A percentile compares a stretch with the other conserved stretches of the same genome.
Conservation (phyloP, 805 yeast species). For the Metschnikowia gruessii region DNA sequence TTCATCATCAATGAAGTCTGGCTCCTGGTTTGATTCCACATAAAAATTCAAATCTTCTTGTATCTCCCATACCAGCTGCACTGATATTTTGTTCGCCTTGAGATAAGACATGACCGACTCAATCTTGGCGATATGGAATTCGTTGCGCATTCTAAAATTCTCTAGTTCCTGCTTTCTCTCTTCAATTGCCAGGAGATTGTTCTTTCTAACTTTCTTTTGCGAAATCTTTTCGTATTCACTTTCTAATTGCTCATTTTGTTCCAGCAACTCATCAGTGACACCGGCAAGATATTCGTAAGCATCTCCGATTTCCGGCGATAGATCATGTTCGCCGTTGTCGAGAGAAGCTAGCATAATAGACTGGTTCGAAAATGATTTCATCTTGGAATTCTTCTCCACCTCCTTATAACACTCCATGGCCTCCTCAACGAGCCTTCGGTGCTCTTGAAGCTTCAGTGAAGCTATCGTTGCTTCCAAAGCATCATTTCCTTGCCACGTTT, state of each 20-base stretch:
- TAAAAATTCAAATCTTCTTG: slow-evolving; percentile 40
- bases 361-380: slow-evolving; percentile 45
- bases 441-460: slow-evolving; percentile 29
- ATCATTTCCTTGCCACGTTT: slow-evolving; percentile 41
- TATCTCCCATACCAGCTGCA: slow-evolving; percentile 26
- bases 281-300: slow-evolving; percentile 33
- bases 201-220: slow-evolving; percentile 39
- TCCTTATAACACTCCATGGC: slow-evolving; percentile 47
- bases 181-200: slow-evolving; percentile 34
- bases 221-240: slow-evolving; percentile 40
- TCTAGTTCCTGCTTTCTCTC: slow-evolving; percentile 42
- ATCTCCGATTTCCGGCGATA: slow-evolving; percentile 35
- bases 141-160: slow-evolving; percentile 28
- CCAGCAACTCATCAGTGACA: slow-evolving; percentile 29
- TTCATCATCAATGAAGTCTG: slow-evolving; percentile 37
- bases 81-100: slow-evolving; percentile 21
- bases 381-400: slow-evolving; percentile 41
- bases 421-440: slow-evolving; percentile 40
- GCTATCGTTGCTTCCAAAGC: slow-evolving; percentile 23
- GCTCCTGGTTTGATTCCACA: slow-evolving; percentile 38
- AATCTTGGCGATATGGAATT: slow-evolving; percentile 38
- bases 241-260: slow-evolving; percentile 38
- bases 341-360: slow-evolving; percentile 43
- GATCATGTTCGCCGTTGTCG: slow-evolving; percentile 21
- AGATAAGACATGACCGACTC: slow-evolving; percentile 31